Conservation (phyloP, 495 filamentous ascomycete genomes). For the Ramalina peruviana region DNA sequence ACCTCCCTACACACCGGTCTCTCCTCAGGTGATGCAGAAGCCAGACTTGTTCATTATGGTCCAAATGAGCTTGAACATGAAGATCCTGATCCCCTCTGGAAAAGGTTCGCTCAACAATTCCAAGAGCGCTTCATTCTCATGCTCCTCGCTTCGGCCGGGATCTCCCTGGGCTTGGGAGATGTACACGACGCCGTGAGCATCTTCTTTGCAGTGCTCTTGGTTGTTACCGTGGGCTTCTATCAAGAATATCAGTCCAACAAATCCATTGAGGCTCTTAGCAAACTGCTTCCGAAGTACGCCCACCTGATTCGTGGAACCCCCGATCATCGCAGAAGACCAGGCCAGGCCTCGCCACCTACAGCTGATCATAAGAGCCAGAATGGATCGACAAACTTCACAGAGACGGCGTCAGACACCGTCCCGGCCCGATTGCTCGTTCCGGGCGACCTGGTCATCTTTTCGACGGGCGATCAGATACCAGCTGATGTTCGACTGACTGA, state of each 20-base stretch:
- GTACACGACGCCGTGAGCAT: slow-evolving; percentile 94
- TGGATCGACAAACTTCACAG: slow-evolving; percentile 32
- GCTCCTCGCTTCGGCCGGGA: slow-evolving; percentile 76
- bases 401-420: slow-evolving; percentile 67
- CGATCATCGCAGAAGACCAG: slow-evolving; percentile 15
- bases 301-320: slow-evolving; percentile 62
- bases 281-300: slow-evolving; percentile 85
- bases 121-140: slow-evolving; percentile 80
- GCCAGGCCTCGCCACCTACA: slow-evolving; percentile 14
- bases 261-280: slow-evolving; percentile 86
- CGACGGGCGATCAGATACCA: slow-evolving; percentile 90
- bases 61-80: slow-evolving; percentile 92
- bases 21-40: slow-evolving; percentile 62
- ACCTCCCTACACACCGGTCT: slow-evolving; percentile 78
- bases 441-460: slow-evolving; percentile 83
- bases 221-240: slow-evolving; percentile 89
- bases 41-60: slow-evolving; percentile 66
- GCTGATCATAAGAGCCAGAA: slow-evolving; percentile 21
- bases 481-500: slow-evolving; percentile 91
- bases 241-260: slow-evolving; percentile 98
- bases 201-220: slow-evolving; percentile 85
- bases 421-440: slow-evolving; percentile 77
- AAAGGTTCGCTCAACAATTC: slow-evolving; percentile 93
- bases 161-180: slow-evolving; percentile 88
- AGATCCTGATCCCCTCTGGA: slow-evolving; percentile 83